These are phyloP conservation scores for Venturia aucupariae DNA, from an alignment of 2,329 filamentous ascomycete species.

Conservation along the genomic window DNA sequence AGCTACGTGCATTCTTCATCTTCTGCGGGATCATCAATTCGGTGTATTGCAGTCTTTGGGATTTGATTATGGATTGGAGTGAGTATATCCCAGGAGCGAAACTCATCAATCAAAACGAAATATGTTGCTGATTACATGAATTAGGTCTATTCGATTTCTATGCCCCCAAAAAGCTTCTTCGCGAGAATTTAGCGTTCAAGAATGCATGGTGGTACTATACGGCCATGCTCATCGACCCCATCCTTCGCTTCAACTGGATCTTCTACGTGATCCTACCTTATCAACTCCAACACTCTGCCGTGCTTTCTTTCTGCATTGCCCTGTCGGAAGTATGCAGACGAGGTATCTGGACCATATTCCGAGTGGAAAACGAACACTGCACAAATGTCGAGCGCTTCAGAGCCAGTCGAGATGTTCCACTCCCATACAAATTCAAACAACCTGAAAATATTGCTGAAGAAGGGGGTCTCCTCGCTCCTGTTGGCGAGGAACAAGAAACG, in stretches of 20 bases:
- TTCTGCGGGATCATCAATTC: slow-evolving; percentile 72
- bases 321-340: slow-evolving; percentile 74
- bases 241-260: slow-evolving; percentile 89
- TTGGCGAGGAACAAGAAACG: not conserved
- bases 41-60: slow-evolving; percentile 58
- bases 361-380: slow-evolving; percentile 96
- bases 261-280: slow-evolving; percentile 80
- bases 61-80: slow-evolving; percentile 6
- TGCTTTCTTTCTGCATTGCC: slow-evolving; percentile 70
- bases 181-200: slow-evolving; percentile 73
- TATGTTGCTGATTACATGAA: not conserved
- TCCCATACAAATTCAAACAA: slow-evolving; percentile 58
- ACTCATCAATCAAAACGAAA: too few relatives aligned
- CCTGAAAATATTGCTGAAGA: not conserved
- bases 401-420: slow-evolving; percentile 74
- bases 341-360: slow-evolving; percentile 85
- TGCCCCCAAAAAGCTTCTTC: slow-evolving; percentile 43
- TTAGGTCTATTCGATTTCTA: slow-evolving; percentile 13
- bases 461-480: not conserved
- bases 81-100: too few relatives aligned
- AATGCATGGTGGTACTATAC: slow-evolving; percentile 73
- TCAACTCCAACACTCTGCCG: slow-evolving; percentile 71
- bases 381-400: slow-evolving; percentile 85
- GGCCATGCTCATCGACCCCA: slow-evolving; percentile 73
- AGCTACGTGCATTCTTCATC: slow-evolving; percentile 64